Base-by-base conservation (phyloP, 257 asterid species). In the Schizonepeta tenuifolia region DNA sequence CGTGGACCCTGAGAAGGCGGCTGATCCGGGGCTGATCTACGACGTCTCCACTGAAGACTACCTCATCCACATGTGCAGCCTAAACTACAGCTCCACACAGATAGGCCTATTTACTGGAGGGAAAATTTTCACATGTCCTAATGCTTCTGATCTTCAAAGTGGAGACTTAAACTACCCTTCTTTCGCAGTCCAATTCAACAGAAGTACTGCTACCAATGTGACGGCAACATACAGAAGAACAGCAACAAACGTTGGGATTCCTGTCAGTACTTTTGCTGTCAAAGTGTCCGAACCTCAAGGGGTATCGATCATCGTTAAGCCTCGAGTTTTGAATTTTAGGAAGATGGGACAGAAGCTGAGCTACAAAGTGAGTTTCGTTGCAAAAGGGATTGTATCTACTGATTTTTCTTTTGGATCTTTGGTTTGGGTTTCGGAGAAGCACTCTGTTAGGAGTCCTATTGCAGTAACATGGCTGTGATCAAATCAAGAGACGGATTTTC, bases 161-260 rank as follows among this genome's bases (percentile, higher is more conserved):
- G 89, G 90, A 18, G 88, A 92, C 70, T 66, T 92, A 15, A 92
- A 92, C 82, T 88, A 90, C 87, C 96, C 96, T 9, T 91, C 97
- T 49, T 88, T 91, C 20, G 83, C 94, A 5, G 85, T 86, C 9
- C 51, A n/a, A 12, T 68, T 83, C 13, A 63, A 70, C 72, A 65
- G 54, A 12, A 69, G 40, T 9, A 24, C 26, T 24, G 66, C 46
- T 9, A 59, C 47, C 21, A 78, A 80, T 35, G 18, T n/a, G 14
- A 78, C 81, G 35, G 33, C 50, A 9, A 77, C 85, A 54, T 83
- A 75, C 75, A 82, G 40, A 64, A 88, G 98, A 63, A 85, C 75
- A 9, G 80, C 84, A 17, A 90, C 90, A 24, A 92, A 92, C 57
- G 98, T 90, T 22, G 98, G 96, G 40, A 65, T 15, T 41, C 72